Evolutionary conservation across 441 rosid species (phyloP).

Genomic region (Brassica balearica): DNA sequence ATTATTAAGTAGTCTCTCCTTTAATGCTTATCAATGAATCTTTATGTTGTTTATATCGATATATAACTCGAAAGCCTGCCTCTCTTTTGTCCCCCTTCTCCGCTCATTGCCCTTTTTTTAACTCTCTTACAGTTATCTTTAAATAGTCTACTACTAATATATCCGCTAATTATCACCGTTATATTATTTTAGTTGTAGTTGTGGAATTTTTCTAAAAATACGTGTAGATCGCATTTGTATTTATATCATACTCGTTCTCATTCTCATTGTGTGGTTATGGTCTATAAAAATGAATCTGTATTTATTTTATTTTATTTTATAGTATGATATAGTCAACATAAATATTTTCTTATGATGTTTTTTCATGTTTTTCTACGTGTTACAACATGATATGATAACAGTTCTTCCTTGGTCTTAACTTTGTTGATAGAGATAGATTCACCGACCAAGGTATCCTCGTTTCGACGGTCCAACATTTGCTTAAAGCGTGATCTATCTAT

Average conservation of each 20-base stretch:
- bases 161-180: neutral
- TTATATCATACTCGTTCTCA: neutral
- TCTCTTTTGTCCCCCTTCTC: neutral
- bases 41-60: neutral
- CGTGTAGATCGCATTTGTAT: neutral
- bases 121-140: constrained; percentile 6
- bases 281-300: neutral
- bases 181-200: neutral
- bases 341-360: neutral
- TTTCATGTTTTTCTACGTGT: neutral
- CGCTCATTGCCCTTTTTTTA: neutral
- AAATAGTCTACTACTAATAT: neutral
- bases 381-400: constrained; percentile 27
- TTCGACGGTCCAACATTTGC: constrained; percentile 43
- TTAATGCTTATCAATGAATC: constrained; percentile 1
- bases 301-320: neutral
- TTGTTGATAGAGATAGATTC: constrained; percentile 35
- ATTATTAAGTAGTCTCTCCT: neutral
- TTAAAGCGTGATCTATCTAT: constrained; percentile 38
- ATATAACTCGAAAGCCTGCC: neutral
- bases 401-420: constrained; percentile 25
- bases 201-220: neutral
- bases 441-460: constrained; percentile 43
- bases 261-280: constrained; percentile 1
- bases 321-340: neutral